Base-by-base conservation (phyloP, 1,284 basidiomycete species). In the Pascua sp. region DNA sequence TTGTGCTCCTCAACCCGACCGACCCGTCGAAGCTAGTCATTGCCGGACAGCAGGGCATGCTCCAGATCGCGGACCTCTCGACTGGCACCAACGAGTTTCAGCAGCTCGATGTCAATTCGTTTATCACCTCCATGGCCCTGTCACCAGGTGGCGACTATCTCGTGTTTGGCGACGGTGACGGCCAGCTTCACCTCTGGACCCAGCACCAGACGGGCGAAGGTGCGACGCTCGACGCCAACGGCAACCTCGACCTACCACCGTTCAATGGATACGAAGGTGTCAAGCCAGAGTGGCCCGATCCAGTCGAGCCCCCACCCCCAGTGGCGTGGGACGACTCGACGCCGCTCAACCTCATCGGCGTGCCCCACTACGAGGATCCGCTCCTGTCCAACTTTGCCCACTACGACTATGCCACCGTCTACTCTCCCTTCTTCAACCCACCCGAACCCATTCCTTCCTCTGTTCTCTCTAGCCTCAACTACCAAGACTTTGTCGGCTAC, bases 121-220 rank as follows among this genome's bases (percentile, higher is more conserved):
- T 86, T 72, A 78, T 97, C 57, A 91, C 87, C 1, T 87, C 90
- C 44, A 82, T 88, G 63, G 86, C 91, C 7, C 80, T 97, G 38
- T 92, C 92, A 1, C 86, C 90, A 2, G 88, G 87, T 1, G 91
- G 90, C 18, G 87, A 90, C 49, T 96, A 92, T 68, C 81, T 98
- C 67, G 93, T 91, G 0, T 94, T 96, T 65, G 93, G 91, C 2
- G 94, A 97, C 67, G 87, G 86, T 0, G 88, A 92, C 53, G 93
- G 94, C 9, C 81, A 82, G 11, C 83, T 98, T 8, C 90, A 96
- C 73, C 79, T 98, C 15, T 83, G 94, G 80, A 88, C 90, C 5
- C 86, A 86, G 55, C 85, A 84, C 39, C 80, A 83, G 37, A 85
- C 86, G 51, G 85, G 85, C n/a, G 83, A 83, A 5, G 76, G 76